phyloP scores from a whole-genome alignment of 805 yeast genomes.

The Zygoascus bituminiphila region DNA sequence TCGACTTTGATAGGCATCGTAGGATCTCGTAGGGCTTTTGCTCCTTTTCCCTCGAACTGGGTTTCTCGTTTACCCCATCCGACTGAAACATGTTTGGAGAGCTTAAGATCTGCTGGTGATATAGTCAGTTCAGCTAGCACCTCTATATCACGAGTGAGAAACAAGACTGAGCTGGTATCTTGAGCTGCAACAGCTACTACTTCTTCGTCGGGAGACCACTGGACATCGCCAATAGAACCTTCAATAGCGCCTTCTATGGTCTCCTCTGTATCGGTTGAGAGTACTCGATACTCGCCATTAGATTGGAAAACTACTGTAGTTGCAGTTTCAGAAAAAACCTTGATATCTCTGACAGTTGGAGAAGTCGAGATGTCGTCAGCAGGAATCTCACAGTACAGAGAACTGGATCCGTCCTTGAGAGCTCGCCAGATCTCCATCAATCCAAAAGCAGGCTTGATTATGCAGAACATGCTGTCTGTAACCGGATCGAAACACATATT shows the following conservation, averaged over 20 bases:
- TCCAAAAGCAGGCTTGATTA: slow-evolving; percentile 40
- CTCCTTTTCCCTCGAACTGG: slow-evolving; percentile 92
- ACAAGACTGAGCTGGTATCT: slow-evolving; percentile 40
- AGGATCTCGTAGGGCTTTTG: slow-evolving; percentile 69
- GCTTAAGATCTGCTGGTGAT: slow-evolving; percentile 52
- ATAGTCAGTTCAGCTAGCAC: slow-evolving; percentile 61
- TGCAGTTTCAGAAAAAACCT: slow-evolving; percentile 61
- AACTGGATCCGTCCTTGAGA: slow-evolving; percentile 2
- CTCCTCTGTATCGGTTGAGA: slow-evolving; percentile 43
- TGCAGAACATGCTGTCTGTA: slow-evolving; percentile 63
- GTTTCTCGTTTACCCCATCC: slow-evolving; percentile 99
- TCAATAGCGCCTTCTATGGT: slow-evolving; percentile 84
- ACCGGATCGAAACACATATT: slow-evolving; percentile 57
- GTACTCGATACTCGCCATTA: slow-evolving; percentile 52
- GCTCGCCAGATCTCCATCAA: slow-evolving; percentile 7
- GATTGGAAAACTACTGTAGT: slow-evolving; percentile 58
- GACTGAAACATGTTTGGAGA: slow-evolving; percentile 80
- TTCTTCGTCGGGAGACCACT: slow-evolving; percentile 92
- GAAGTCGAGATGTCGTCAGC: slow-evolving; percentile 19
- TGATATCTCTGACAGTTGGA: slow-evolving; percentile 42
- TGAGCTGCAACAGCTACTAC: slow-evolving; percentile 58
- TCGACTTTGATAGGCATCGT: slow-evolving; percentile 72
- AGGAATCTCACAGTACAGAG: slow-evolving; percentile 37
- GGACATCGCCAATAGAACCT: slow-evolving; percentile 59
- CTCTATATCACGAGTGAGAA: slow-evolving; percentile 72